Evolutionary conservation across 2,329 filamentous ascomycete genomes (phyloP).

Genomic region (Myriosclerotinia curreyana): DNA sequence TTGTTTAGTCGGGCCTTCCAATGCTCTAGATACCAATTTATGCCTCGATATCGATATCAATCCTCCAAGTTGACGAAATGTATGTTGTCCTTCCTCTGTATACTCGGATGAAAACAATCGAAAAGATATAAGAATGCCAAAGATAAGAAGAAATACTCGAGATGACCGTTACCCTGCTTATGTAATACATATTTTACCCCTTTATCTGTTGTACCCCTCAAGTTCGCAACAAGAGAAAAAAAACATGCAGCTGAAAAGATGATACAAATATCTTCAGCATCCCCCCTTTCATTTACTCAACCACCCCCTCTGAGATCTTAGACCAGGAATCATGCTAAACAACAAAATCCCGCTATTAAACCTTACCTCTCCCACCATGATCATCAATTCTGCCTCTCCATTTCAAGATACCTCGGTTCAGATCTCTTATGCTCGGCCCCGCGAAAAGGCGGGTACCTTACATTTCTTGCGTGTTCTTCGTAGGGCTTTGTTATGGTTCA

Average conservation of each 20-base stretch:
- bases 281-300: neutral
- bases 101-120: neutral
- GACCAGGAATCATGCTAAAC: neutral
- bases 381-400: neutral
- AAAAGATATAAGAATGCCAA: neutral
- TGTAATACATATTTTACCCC: slow-evolving; percentile 4
- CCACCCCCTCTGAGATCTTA: no score
- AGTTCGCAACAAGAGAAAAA: neutral
- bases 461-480: neutral
- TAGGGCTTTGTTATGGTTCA: neutral
- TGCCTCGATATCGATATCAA: neutral
- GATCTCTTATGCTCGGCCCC: neutral
- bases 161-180: neutral
- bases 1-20: neutral
- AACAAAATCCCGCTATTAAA: neutral
- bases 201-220: neutral
- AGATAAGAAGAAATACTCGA: neutral
- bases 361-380: neutral
- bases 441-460: slow-evolving; percentile 11
- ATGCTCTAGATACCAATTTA: neutral
- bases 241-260: neutral
- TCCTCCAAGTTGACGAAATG: neutral
- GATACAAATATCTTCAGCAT: neutral
- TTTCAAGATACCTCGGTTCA: neutral
- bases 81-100: neutral